Evolutionary conservation across 805 yeast species (phyloP), one percentile per base, ranked within the genome.

Genomic region (Wilhelminamyces savonicus): DNA sequence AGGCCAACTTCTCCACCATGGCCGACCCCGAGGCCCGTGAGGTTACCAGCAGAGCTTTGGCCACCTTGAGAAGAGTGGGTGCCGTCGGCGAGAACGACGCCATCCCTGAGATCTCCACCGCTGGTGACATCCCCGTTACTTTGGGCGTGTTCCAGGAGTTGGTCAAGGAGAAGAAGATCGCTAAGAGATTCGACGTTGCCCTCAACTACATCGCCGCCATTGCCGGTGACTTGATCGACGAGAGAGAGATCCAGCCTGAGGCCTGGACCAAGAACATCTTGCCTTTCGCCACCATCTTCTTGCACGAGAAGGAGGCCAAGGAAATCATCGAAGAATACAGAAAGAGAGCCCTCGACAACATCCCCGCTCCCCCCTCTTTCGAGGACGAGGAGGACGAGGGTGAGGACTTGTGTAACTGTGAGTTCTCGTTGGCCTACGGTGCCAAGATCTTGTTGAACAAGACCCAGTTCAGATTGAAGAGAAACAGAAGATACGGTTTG

Each of bases 21-120:
- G 98, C 98, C 68, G 98, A 92, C 71, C 99, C 99, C 65, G 99
- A 92, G 76, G 98, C 98, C 52, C 90, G 99, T 75, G 90, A 84
- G 50, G 97, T 92, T 62, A 92, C 98, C 54, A 74, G 75, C 59
- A 88, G 97, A 76, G 99, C 94, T 62, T 75, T 90, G 68, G 82
- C 71, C 82, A 92, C 98, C 53, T 82, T 92, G 66, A 87, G 82
- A 78, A 87, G 98, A 80, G 98, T 92, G 54, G 98, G 97, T 83
- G 87, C 83, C 67, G 85, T 92, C 52, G 84, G 82, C 66, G 90
- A 69, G 37, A 81, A 83, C 53, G 98, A 87, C 61, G 67, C 66
- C 46, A 80, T 90, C 59, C 98, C 98, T 67, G 97, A 90, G 76
- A 80, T 90, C 50, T 90, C 99, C 50, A 84, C 92, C 56, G 98